Percentiles rank a stretch among this genome's conserved stretches.
Conservation (phyloP, 2,329 filamentous ascomycete genomes). For the Cadophora sp. region DNA sequence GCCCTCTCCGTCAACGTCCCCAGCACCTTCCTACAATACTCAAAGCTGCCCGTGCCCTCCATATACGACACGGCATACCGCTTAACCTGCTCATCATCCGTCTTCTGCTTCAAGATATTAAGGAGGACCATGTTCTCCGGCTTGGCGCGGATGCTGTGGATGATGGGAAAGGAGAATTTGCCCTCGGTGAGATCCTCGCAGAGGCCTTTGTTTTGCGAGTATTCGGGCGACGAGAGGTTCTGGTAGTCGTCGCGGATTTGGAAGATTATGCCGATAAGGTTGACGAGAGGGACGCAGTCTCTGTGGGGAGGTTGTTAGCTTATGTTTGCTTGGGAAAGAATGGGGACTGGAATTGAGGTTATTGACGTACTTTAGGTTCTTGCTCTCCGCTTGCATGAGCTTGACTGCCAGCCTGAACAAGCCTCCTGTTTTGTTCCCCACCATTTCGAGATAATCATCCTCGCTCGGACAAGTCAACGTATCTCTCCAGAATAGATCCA, state of each 20-base stretch:
- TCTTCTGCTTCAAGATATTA: slow-evolving; percentile 92
- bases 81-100: slow-evolving; percentile 86
- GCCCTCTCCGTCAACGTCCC: slow-evolving; percentile 64
- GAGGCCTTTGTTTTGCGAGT: slow-evolving; percentile 88
- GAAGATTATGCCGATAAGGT: slow-evolving; percentile 83
- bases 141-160: slow-evolving; percentile 86
- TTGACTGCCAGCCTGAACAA: slow-evolving; percentile 86
- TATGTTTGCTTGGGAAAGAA: not conserved
- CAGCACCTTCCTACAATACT: slow-evolving; percentile 78
- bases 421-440: slow-evolving; percentile 88
- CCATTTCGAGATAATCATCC: slow-evolving; percentile 94
- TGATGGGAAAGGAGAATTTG: slow-evolving; percentile 96
- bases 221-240: slow-evolving; percentile 78
- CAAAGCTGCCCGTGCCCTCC: slow-evolving; percentile 88
- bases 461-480: slow-evolving; percentile 83
- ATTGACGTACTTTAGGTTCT: slow-evolving; percentile 48
- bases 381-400: slow-evolving; percentile 81
- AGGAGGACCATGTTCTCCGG: slow-evolving; percentile 79
- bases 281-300: slow-evolving; percentile 85
- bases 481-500: slow-evolving; percentile 92
- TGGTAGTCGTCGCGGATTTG: slow-evolving; percentile 95
- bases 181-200: slow-evolving; percentile 96
- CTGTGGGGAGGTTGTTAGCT: slow-evolving; percentile 41
- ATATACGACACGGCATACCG: slow-evolving; percentile 90
- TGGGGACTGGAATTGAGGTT: not conserved